Base-by-base conservation (phyloP, 2,329 filamentous ascomycete genomes). In the Tympanopsis confertula region DNA sequence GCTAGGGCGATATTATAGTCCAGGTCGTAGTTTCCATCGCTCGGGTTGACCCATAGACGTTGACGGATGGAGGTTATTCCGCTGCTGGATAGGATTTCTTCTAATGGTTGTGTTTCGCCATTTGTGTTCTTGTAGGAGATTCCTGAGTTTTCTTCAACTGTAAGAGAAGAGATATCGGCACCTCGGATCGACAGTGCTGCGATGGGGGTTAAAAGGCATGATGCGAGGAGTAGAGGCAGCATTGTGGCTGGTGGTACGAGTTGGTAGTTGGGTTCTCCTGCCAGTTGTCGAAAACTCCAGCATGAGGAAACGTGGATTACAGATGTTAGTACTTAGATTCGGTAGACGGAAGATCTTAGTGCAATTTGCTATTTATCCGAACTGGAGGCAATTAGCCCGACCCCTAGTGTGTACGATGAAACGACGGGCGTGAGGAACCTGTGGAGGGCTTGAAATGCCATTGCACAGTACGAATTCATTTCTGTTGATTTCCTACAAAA, bases 31-130 rank as follows among this genome's bases (percentile, higher is more conserved):
- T 68, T 65, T 35, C 78, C 76, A 45, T 73, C 67, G 10, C 68
- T 61, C 0, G 76, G 74, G 46, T 80, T 81, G 18, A 85, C 80
- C 81, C 80, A 86, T 32, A 86, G 56, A 19, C 82, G 68, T 53
- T 86, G 80, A 14, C 80, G 72, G 35, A 84, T 73, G 0, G 74
- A 80, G 54, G 84, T 85, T 46, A 82, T 71, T 13, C 80, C 81
- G 19, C 65, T 71, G 10, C 58, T 59, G 3, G 63, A 68, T 3
- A 85, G 58, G 38, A 85, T 83, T 2, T 58, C 64, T 49, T 86
- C 81, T 1, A 86, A 62, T 0, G 73, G 56, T 41, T 74, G 60
- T 0, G 58, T 55, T 2, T 58, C 55, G 26, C 78, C 78, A 15
- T 63, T 59, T 0, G 63, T 53, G 36, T 68, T 71, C 45, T 74